These are phyloP conservation scores for Fusarium denticulatum DNA, from an alignment of 2,329 filamentous ascomycete species.

Conservation along the genomic window DNA sequence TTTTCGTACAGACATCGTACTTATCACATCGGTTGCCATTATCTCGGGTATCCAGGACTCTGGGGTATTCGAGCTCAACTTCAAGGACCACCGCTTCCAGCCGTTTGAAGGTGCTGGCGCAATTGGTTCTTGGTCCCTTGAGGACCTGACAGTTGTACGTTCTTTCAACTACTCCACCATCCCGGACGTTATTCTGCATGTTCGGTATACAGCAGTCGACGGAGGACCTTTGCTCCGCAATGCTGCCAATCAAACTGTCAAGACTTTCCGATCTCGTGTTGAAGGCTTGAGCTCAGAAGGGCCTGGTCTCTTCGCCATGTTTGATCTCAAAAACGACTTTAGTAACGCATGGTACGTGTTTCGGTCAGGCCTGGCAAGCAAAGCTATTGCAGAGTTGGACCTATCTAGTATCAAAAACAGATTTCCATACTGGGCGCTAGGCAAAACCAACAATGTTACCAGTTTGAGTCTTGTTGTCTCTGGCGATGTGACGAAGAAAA, in stretches of 20 bases:
- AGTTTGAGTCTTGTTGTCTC: not conserved
- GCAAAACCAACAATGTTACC: not conserved
- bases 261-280: not conserved
- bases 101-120: not conserved
- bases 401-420: not conserved
- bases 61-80: not conserved
- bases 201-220: not conserved
- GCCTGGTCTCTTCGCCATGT: not conserved
- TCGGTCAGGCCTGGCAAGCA: not conserved
- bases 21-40: not conserved
- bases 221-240: not conserved
- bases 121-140: not conserved
- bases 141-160: not conserved
- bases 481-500: not conserved
- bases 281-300: not conserved
- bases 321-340: not conserved
- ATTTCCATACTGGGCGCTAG: not conserved
- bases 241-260: not conserved
- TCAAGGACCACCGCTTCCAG: not conserved
- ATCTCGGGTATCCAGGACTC: not conserved
- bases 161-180: not conserved
- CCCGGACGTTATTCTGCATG: not conserved
- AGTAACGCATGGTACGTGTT: not conserved
- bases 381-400: not conserved
- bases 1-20: not conserved